Conservation (phyloP, 148 eudicot genomes). For the Diospyros kaki region DNA sequence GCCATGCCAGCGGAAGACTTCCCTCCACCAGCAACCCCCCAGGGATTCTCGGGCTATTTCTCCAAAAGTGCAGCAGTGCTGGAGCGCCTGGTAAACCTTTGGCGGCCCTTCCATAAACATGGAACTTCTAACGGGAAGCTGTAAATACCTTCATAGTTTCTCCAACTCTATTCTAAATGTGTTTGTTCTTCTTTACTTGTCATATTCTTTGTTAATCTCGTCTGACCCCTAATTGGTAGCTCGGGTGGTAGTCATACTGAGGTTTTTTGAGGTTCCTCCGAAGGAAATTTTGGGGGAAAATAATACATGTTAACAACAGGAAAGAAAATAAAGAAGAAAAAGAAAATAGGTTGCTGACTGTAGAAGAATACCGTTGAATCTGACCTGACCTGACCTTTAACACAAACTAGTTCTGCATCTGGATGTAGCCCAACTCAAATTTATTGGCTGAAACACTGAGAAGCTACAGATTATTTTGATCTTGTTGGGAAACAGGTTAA, state of each 20-base stretch:
- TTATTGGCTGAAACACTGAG: too few relatives aligned
- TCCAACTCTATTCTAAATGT: not conserved
- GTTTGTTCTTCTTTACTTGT: not conserved
- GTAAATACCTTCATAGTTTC: not conserved
- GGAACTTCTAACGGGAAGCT: conserved; percentile 45
- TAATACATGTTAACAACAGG: not conserved
- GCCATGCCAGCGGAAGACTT: conserved; percentile 99
- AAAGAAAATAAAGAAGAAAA: not conserved
- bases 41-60: conserved; percentile 89
- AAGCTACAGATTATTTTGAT: too few relatives aligned
- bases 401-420: too few relatives aligned
- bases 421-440: too few relatives aligned
- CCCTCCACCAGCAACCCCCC: conserved; percentile 74
- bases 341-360: too few relatives aligned
- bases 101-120: conserved; percentile 95
- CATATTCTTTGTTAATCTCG: not conserved
- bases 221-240: not conserved
- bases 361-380: too few relatives aligned
- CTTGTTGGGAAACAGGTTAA: too few relatives aligned
- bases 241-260: not conserved
- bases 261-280: not conserved
- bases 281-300: not conserved
- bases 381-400: too few relatives aligned
- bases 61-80: conserved; percentile 86
- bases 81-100: conserved; percentile 83